Conservation (phyloP, 139 green algal species). For the Coelastrella sp. region DNA sequence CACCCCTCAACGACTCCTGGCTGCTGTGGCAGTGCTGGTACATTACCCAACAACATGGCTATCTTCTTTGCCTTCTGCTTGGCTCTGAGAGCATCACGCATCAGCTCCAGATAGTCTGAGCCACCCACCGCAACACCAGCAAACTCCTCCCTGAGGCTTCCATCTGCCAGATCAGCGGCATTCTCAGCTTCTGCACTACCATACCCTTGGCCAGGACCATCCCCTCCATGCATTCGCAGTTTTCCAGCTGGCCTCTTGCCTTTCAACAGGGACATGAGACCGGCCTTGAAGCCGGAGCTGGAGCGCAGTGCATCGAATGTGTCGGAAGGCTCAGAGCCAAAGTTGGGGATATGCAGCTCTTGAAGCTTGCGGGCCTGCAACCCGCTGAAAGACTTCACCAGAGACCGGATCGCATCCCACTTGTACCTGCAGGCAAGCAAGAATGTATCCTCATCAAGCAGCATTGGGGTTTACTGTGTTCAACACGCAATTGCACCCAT, state of each 20-base stretch:
- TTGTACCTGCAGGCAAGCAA: constrained; percentile 75
- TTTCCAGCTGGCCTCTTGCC: not conserved
- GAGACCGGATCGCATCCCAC: constrained; percentile 77
- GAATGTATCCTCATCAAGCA: no score
- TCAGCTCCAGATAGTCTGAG: constrained; percentile 6
- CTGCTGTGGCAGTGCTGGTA: constrained; percentile 11
- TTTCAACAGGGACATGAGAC: constrained; percentile 28
- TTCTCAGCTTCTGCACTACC: not conserved
- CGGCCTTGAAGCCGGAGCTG: constrained; percentile 25
- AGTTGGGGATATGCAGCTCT: constrained; percentile 55
- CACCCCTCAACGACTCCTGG: not conserved
- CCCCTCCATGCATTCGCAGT: not conserved
- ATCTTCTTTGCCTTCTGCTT: constrained; percentile 43
- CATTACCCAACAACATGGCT: constrained; percentile 24
- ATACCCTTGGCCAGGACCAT: not conserved
- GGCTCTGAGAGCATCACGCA: constrained; percentile 1
- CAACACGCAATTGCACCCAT: no score
- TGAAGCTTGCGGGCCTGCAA: constrained; percentile 82
- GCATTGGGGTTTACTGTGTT: no score
- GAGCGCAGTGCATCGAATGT: constrained; percentile 27
- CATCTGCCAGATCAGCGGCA: not conserved
- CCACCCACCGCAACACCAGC: not conserved
- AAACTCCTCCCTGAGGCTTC: not conserved
- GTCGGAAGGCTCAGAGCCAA: constrained; percentile 23
- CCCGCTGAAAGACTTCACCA: constrained; percentile 74